Conservation (phyloP, 2,329 filamentous ascomycete genomes). For the Trichothecium roseum region DNA sequence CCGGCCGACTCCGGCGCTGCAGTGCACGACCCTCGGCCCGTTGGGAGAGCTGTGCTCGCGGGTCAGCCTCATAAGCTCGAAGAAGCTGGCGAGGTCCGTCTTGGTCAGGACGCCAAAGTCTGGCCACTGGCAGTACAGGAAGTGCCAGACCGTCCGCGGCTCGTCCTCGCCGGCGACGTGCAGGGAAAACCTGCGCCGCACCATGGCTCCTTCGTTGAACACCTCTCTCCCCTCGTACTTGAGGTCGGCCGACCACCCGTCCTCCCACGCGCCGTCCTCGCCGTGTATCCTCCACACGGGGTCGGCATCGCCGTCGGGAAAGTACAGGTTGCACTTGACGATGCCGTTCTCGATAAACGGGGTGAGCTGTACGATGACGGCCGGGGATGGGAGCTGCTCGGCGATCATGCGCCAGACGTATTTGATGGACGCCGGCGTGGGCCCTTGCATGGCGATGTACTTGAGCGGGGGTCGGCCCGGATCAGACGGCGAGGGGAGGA, state of each 20-base stretch:
- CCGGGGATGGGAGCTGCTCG: conserved; percentile 60
- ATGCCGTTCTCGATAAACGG: conserved; percentile 68
- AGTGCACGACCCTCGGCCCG: conserved; percentile 69
- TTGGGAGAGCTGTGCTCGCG: conserved; percentile 42
- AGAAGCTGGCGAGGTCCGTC: conserved; percentile 56
- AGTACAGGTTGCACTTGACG: conserved; percentile 88
- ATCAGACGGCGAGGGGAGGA: conserved; percentile 34
- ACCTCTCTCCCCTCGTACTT: conserved; percentile 53
- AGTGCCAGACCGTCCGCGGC: conserved; percentile 63
- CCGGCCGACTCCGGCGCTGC: conserved; percentile 86
- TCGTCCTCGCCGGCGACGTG: conserved; percentile 34
- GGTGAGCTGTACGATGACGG: conserved; percentile 89
- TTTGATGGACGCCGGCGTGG: conserved; percentile 62
- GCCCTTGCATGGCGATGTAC: conserved; percentile 93
- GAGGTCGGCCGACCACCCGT: conserved; percentile 59
- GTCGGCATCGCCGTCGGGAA: conserved; percentile 47
- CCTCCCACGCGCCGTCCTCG: conserved; percentile 48
- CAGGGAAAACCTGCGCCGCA: conserved; percentile 64
- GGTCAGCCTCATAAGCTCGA: conserved; percentile 60
- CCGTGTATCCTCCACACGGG: conserved; percentile 49
- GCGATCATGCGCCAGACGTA: conserved; percentile 96
- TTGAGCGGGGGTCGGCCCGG: conserved; percentile 30
- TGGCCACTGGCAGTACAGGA: conserved; percentile 80
- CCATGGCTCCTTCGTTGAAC: conserved; percentile 46
- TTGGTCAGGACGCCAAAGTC: conserved; percentile 76